Conservation (phyloP, 441 rosid species). For the Gossypium davidsonii region DNA sequence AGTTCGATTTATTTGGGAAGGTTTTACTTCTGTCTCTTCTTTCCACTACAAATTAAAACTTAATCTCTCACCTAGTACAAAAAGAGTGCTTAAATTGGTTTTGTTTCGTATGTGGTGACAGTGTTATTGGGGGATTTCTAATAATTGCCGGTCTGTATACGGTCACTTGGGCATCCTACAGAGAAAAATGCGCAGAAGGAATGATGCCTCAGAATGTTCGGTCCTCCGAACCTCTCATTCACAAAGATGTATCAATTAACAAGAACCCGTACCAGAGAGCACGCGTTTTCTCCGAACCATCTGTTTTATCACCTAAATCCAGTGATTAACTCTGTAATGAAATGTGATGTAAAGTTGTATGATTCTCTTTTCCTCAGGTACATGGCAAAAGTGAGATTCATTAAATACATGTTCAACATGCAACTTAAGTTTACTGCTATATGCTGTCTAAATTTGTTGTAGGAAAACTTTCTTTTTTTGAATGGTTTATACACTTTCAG, state of each 20-base stretch:
- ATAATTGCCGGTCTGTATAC: constrained; percentile 76
- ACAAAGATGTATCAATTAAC: constrained; percentile 38
- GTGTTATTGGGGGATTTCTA: constrained; percentile 76
- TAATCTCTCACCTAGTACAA: not conserved
- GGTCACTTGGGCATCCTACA: constrained; percentile 90
- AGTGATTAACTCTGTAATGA: constrained; percentile 19
- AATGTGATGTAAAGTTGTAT: constrained; percentile 11
- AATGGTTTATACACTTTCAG: not conserved
- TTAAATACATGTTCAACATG: not conserved
- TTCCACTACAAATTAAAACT: not conserved
- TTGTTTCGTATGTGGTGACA: constrained; percentile 22
- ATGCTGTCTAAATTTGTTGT: not conserved
- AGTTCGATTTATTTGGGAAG: constrained; percentile 92
- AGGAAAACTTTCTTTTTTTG: not conserved
- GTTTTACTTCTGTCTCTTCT: constrained; percentile 27
- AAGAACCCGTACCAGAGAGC: constrained; percentile 23
- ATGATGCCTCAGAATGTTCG: constrained; percentile 35
- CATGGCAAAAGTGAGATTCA: not conserved
- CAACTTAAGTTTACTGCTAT: not conserved
- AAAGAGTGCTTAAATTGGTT: not conserved
- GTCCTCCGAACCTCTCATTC: constrained; percentile 19
- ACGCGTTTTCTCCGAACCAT: constrained; percentile 7
- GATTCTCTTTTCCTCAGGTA: not conserved
- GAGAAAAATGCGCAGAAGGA: constrained; percentile 40
- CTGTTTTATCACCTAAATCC: constrained; percentile 29